A percentile compares a stretch with the other conserved stretches of the same genome.
Conservation (phyloP, 2,329 filamentous ascomycete species). For the Fusarium concolor region DNA sequence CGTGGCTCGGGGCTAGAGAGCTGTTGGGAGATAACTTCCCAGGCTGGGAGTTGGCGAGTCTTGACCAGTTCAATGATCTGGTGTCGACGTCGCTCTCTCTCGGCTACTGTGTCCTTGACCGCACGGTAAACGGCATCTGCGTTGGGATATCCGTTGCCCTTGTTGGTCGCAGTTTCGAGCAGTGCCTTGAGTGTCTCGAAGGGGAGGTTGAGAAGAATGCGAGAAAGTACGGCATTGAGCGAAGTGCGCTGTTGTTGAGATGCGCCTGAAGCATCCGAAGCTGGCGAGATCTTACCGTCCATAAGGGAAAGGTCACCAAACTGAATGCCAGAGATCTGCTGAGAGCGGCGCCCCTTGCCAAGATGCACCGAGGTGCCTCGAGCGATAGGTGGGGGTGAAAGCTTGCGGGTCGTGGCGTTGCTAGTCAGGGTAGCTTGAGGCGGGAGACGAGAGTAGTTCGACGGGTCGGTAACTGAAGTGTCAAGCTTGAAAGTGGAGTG, state of each 20-base stretch:
- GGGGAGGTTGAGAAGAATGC: slow-evolving; percentile 76
- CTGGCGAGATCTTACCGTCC: slow-evolving; percentile 42
- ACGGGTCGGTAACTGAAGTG: slow-evolving; percentile 52
- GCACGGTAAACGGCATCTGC: slow-evolving; percentile 60
- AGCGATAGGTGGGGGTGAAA: slow-evolving; percentile 48
- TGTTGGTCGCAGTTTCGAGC: slow-evolving; percentile 68
- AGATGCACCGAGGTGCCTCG: slow-evolving; percentile 53
- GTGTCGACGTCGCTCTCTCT: slow-evolving; percentile 68
- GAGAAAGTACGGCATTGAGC: slow-evolving; percentile 68
- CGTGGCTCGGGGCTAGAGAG: slow-evolving; percentile 55
- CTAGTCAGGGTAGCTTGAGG: slow-evolving; percentile 31
- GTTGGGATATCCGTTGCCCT: slow-evolving; percentile 62
- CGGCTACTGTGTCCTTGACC: slow-evolving; percentile 63
- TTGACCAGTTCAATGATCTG: slow-evolving; percentile 58
- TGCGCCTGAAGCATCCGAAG: slow-evolving; percentile 49
- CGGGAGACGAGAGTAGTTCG: slow-evolving; percentile 56
- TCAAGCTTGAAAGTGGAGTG: slow-evolving; percentile 71
- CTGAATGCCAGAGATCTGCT: slow-evolving; percentile 71
- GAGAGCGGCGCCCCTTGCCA: slow-evolving; percentile 56
- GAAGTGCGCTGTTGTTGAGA: slow-evolving; percentile 45
- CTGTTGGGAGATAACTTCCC: slow-evolving; percentile 51
- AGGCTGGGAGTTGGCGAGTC: slow-evolving; percentile 51
- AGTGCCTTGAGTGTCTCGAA: slow-evolving; percentile 74
- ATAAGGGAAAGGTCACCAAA: slow-evolving; percentile 73
- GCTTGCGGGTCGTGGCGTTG: slow-evolving; percentile 18